Evolutionary conservation across 2,329 filamentous ascomycete genomes (phyloP), one percentile per base, ranked within the genome.

Genomic region (Microcyclospora pomicola): DNA sequence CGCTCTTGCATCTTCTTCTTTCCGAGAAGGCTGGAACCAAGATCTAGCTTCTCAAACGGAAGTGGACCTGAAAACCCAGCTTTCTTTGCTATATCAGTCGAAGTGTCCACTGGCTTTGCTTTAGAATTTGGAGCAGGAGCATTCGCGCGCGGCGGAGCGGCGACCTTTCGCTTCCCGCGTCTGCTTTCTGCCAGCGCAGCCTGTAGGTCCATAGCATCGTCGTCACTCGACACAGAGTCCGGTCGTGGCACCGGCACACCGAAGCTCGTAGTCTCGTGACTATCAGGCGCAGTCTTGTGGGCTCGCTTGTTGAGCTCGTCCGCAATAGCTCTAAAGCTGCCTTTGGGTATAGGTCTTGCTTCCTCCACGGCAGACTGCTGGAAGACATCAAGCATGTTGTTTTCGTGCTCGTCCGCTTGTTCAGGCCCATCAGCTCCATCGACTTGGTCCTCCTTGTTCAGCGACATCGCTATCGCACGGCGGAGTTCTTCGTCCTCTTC

Each of bases 381-480:
- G 39, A 70, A 70, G 1, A 62, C 60, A 45, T 67, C 63, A 9
- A 59, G 57, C 33, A 62, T 61, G 11, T 61, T 56, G n/a, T 31
- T 53, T 27, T 61, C 58, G 3, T 49, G 54, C 7, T 49, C 49
- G 12, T 55, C 46, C 10, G 30, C 11, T 27, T 33, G 15, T 12
- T 27, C 16, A 24, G 19, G 7, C 5, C 30, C 30, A 9, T 37
- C 30, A 16, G 75, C 72, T 41, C 72, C 69, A 9, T 73, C 65
- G 3, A 67, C 56, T 2, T 67, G 63, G 7, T 61, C 56, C 7
- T 54, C 50, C 51, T 43, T 47, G 27, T 43, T 38, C 29, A 96
- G 62, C 5, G 88, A 96, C 59, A 96, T 68, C 2, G 82, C 81
- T 52, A 96, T 94, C 10, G 88, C 87, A 43, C 71, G 72, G 42